These are phyloP conservation scores for Vishniacozyma victoriae DNA, from an alignment of 768 basidiomycete genomes.

Conservation along the genomic window DNA sequence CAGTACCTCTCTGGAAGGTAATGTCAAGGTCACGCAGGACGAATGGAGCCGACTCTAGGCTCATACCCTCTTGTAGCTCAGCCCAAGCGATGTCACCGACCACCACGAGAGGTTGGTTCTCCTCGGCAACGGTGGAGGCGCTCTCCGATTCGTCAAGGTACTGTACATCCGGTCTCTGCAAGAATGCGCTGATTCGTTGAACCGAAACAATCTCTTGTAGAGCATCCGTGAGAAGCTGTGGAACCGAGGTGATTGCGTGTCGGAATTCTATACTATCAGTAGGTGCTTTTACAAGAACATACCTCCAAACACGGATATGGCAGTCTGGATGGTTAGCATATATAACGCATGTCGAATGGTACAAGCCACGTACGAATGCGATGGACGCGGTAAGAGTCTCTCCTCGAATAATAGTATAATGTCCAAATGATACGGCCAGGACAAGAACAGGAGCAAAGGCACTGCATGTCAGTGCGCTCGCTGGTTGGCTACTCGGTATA, in stretches of 20 bases:
- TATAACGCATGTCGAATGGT: neutral
- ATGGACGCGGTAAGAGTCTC: conserved; percentile 25
- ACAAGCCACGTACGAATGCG: conserved; percentile 30
- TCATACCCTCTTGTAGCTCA: too few species aligned
- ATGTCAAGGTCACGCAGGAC: conserved; percentile 28
- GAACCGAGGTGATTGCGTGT: conserved; percentile 13
- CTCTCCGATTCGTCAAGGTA: too few species aligned
- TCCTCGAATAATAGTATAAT: conserved; percentile 32
- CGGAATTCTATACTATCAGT: conserved; percentile 16
- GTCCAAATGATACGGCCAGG: conserved; percentile 32
- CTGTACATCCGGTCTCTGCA: conserved; percentile 24
- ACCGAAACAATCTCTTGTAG: conserved; percentile 23
- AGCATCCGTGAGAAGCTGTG: conserved; percentile 10
- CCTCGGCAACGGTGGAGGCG: neutral
- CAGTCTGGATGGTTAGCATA: conserved; percentile 20
- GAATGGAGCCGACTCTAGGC: conserved; percentile 11
- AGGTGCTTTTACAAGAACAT: neutral
- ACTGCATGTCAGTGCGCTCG: conserved; percentile 4
- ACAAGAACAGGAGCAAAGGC: conserved; percentile 19
- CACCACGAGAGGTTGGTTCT: neutral
- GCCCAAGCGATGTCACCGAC: conserved; percentile 22
- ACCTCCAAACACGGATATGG: conserved; percentile 36
- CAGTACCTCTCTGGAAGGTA: conserved; percentile 24
- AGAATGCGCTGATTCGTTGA: conserved; percentile 24
- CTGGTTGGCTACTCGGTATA: neutral